Conservation (phyloP, 176 grass and related monocot genomes). For the sorghum (Sorghum bicolor) region Sorghum_bicolor_NCBIv3 NC_012874.2:2970501-2971000, state of each 20-base stretch:
- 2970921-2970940: conserved; percentile 95
- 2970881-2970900: conserved; percentile 54
- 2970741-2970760: conserved; percentile 98
- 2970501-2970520: not conserved
- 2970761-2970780: conserved; percentile 92
- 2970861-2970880: conserved; percentile 56
- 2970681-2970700: not conserved
- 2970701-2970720: conserved; percentile 60
- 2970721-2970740: conserved; percentile 96
- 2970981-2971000: conserved; percentile 66
- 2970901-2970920: conserved; percentile 80
- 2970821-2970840: conserved; percentile 96
- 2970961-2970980: conserved; percentile 35
- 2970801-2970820: conserved; percentile 94
- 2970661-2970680: not conserved
- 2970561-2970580: not conserved
- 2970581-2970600: not conserved
- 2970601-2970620: conserved; percentile 28
- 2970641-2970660: not conserved
- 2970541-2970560: not conserved
- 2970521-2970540: not conserved
- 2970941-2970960: conserved; percentile 98
- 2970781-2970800: conserved; percentile 99
- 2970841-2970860: conserved; percentile 89
- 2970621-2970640: not conserved